Evolutionary conservation across 1,284 basidiomycete species (phyloP).

Genomic region (Papiliotrema laurentii): DNA sequence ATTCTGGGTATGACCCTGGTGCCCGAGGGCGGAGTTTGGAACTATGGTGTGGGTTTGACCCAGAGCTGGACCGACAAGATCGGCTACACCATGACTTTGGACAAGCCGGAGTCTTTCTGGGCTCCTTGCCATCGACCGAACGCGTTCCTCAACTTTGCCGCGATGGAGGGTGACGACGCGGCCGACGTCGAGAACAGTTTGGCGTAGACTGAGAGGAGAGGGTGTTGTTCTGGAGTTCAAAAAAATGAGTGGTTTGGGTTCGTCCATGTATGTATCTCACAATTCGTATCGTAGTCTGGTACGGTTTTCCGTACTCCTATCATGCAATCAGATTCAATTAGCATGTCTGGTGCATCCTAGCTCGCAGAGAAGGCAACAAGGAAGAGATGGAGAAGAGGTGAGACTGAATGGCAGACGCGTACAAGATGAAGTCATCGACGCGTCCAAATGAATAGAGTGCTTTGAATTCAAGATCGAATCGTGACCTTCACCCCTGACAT

Average conservation of each 20-base stretch:
- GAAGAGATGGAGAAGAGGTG: neutral
- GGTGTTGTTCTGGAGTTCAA: too few species aligned
- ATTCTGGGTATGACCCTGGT: constrained; percentile 87
- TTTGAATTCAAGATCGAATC: too few species aligned
- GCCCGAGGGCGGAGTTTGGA: constrained; percentile 88
- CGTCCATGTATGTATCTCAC: constrained; percentile 1
- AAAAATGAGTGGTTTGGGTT: neutral
- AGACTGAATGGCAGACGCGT: neutral
- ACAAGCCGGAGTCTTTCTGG: constrained; percentile 93
- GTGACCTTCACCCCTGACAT: too few species aligned
- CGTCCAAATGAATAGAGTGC: neutral
- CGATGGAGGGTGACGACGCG: constrained; percentile 77
- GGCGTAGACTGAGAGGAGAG: constrained; percentile 26
- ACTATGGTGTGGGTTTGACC: constrained; percentile 85
- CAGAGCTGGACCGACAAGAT: constrained; percentile 84
- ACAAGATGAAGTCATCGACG: neutral
- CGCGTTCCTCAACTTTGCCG: constrained; percentile 87
- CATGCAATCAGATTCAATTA: too few species aligned
- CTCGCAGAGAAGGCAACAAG: too few species aligned
- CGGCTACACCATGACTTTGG: constrained; percentile 79
- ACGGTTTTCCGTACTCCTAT: too few species aligned
- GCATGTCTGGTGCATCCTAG: too few species aligned
- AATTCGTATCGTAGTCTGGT: neutral
- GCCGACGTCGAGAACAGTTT: constrained; percentile 77
- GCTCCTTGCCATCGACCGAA: constrained; percentile 85